Evolutionary conservation across 1,284 basidiomycete genomes (phyloP), one percentile per base, ranked within the genome.

Genomic region (Naganishia liquefaciens): DNA sequence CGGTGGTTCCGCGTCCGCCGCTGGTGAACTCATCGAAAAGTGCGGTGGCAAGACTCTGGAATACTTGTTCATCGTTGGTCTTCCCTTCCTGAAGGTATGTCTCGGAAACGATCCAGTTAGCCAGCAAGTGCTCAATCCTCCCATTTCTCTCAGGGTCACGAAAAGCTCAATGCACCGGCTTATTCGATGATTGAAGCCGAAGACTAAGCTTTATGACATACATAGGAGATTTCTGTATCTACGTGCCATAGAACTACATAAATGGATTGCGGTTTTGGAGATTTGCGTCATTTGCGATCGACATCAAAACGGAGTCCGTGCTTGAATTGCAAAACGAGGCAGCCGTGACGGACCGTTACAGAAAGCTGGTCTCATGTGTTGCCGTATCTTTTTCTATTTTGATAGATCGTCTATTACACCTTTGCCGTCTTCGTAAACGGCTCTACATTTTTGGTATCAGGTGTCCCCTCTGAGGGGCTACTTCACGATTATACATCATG

Each of bases 11-110:
- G 96, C 96, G 3, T 87, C 87, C 69, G 94, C 94, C 1, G 94
- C 96, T 10, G 94, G 93, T 62, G 86, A 96, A 71, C 88, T 99
- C 28, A 87, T 99, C 66, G 81, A 84, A 37, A 86, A 90, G 79
- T 84, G 87, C 69, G 91, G 92, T 43, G 92, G 88, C 64, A 88
- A 87, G 70, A 89, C 89, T 37, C 79, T 96, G 63, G 92, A 97
- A 80, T 97, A 97, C 81, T 80, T 99, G 71, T 99, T 99, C 81
- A 88, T 98, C 76, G 88, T 97, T 69, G 91, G 93, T 47, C 80
- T 97, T 58, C 82, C 88, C 52, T 88, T 92, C 82, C 86, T 97
- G 73, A 87, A 92, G 60, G 67, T 68, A 7, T 23, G 60, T 63
- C 11, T 7, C 33, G 33, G 7, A n/a, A 37, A 37, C 33, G 10